These are phyloP conservation scores for Torrubiellomyces zombiae DNA, from an alignment of 2,329 filamentous ascomycete species.

Conservation along the genomic window DNA sequence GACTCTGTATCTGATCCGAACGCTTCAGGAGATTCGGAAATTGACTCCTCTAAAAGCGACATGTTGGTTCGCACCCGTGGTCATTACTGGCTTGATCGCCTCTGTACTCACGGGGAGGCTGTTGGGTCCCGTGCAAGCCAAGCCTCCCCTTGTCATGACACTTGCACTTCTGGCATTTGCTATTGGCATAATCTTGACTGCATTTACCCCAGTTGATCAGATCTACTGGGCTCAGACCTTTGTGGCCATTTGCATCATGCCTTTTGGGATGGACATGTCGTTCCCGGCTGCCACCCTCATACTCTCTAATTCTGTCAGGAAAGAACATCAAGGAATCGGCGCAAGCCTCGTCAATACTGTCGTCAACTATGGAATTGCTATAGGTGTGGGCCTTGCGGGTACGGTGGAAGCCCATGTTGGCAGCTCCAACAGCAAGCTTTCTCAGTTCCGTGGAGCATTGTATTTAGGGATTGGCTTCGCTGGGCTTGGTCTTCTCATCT, in stretches of 20 bases:
- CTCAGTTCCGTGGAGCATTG: constrained; percentile 7
- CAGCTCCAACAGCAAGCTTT: constrained; percentile 5
- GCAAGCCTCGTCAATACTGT: constrained; percentile 43
- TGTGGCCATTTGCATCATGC: constrained; percentile 37
- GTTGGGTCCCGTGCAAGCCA: constrained; percentile 18
- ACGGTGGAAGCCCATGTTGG: constrained; percentile 35
- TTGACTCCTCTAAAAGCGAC: constrained; percentile 25
- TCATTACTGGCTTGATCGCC: constrained; percentile 25
- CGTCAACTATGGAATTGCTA: constrained; percentile 51
- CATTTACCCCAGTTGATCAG: constrained; percentile 33
- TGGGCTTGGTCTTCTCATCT: constrained; percentile 7
- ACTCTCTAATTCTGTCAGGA: constrained; percentile 33
- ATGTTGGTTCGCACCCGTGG: constrained; percentile 27
- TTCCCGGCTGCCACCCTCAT: constrained; percentile 47
- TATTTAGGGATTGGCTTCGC: constrained; percentile 22
- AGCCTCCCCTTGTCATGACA: constrained; percentile 23
- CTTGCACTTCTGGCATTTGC: constrained; percentile 27
- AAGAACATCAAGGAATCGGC: constrained; percentile 28
- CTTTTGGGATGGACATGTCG: constrained; percentile 50
- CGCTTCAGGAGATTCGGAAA: constrained; percentile 26
- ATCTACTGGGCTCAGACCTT: constrained; percentile 51
- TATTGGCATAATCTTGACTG: constrained; percentile 23
- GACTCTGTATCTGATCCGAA: constrained; percentile 33
- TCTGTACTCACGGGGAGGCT: constrained; percentile 26
- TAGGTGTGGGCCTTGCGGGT: constrained; percentile 49